Evolutionary conservation across 2,329 filamentous ascomycete genomes (phyloP).

Genomic region (Mollisiaceae sp.): DNA sequence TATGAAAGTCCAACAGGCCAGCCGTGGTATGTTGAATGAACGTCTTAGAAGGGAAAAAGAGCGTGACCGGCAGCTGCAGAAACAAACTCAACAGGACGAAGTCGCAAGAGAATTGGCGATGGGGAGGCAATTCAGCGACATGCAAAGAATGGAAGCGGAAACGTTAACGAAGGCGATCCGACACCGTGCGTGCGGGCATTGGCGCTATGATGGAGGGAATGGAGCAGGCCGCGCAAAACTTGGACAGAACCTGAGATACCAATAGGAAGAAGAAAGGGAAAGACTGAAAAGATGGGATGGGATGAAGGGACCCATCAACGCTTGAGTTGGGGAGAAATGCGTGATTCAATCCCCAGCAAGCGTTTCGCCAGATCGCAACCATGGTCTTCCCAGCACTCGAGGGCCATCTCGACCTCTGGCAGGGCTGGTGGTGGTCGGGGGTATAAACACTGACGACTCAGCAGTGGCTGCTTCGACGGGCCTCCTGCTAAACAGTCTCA

Average conservation of each 20-base stretch:
- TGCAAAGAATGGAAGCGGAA: constrained; percentile 29
- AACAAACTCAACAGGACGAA: constrained; percentile 29
- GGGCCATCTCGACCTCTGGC: not conserved
- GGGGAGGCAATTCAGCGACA: constrained; percentile 17
- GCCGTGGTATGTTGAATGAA: constrained; percentile 37
- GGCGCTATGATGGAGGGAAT: constrained; percentile 35
- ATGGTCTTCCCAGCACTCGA: constrained; percentile 8
- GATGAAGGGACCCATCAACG: constrained; percentile 26
- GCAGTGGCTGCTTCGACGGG: constrained; percentile 20
- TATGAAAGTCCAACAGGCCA: constrained; percentile 36
- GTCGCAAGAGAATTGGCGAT: constrained; percentile 25
- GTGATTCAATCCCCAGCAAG: constrained; percentile 19
- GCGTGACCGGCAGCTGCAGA: constrained; percentile 41
- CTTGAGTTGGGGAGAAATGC: constrained; percentile 16
- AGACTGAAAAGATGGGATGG: constrained; percentile 32
- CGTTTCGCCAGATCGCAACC: constrained; percentile 32
- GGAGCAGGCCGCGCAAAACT: constrained; percentile 31
- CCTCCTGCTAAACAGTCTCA: constrained; percentile 35
- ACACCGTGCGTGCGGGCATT: constrained; percentile 33
- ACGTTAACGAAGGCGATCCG: constrained; percentile 32
- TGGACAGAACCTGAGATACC: constrained; percentile 20
- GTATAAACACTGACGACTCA: constrained; percentile 22
- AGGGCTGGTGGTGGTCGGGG: not conserved
- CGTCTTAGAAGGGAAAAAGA: constrained; percentile 31
- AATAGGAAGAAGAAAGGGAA: constrained; percentile 17